These are phyloP conservation scores for Blepharisma undulans DNA, from an alignment of 169 alveolate species.

Conservation along the genomic window DNA sequence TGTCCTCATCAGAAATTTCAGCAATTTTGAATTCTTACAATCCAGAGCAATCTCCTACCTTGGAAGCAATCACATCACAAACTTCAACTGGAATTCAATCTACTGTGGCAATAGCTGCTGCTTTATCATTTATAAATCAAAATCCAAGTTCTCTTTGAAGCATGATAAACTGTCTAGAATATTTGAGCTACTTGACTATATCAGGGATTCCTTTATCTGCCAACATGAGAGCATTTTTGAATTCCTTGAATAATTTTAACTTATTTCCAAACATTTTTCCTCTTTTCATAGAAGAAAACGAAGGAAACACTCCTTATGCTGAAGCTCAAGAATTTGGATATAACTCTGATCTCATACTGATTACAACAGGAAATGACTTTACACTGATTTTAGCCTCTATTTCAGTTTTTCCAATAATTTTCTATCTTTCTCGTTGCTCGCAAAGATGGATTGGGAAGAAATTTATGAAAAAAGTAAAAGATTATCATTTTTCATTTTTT, in stretches of 20 bases:
- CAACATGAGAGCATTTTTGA: neutral
- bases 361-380: neutral
- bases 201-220: neutral
- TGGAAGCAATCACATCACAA: neutral
- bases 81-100: neutral
- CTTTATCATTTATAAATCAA: neutral
- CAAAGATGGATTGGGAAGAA: neutral
- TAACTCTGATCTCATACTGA: neutral
- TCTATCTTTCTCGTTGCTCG: neutral
- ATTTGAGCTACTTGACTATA: neutral
- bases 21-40: neutral
- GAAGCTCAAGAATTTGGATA: neutral
- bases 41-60: neutral
- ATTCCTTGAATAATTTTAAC: neutral
- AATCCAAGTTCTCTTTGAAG: conserved; percentile 8
- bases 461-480: neutral
- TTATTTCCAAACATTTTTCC: neutral
- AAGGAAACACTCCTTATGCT: neutral
- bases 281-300: neutral
- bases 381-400: neutral
- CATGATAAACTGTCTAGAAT: neutral
- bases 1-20: neutral
- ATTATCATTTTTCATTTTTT: neutral
- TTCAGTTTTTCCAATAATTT: neutral
- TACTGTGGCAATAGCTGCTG: neutral